These are phyloP conservation scores for Albizia julibrissin DNA, from an alignment of 306 rosid genomes.

Conservation along the genomic window DNA sequence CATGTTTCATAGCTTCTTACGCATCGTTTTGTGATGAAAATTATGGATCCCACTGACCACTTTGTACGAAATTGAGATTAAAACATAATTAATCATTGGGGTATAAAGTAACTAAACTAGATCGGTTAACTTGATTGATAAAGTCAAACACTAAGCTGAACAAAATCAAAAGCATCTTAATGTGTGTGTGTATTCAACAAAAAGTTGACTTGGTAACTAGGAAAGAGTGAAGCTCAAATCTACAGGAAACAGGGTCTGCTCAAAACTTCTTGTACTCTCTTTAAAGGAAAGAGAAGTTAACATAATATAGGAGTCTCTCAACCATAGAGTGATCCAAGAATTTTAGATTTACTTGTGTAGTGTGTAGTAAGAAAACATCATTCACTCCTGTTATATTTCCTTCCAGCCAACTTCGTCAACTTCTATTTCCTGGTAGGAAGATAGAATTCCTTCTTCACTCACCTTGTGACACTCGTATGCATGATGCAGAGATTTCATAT, in stretches of 20 bases:
- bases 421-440: not conserved
- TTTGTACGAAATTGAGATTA: not conserved
- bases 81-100: not conserved
- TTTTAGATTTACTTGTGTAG: not conserved
- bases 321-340: not conserved
- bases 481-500: not conserved
- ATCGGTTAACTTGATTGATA: not conserved
- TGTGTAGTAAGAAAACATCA: conserved; percentile 27
- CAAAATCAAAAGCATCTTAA: not conserved
- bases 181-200: not conserved
- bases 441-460: not conserved
- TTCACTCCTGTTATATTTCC: conserved; percentile 13
- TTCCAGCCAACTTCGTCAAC: not conserved
- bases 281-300: conserved; percentile 28
- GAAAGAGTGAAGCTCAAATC: not conserved
- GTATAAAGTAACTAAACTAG: not conserved
- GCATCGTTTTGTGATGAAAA: not conserved
- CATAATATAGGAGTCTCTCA: not conserved
- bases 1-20: not conserved
- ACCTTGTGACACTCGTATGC: not conserved
- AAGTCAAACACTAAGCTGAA: not conserved
- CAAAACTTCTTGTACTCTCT: conserved; percentile 18
- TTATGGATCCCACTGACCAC: not conserved
- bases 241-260: not conserved
- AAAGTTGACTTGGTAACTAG: not conserved